These are phyloP conservation scores for Pestalotiopsis sp. DNA, from an alignment of 2,329 filamentous ascomycete species.

Conservation along the genomic window DNA sequence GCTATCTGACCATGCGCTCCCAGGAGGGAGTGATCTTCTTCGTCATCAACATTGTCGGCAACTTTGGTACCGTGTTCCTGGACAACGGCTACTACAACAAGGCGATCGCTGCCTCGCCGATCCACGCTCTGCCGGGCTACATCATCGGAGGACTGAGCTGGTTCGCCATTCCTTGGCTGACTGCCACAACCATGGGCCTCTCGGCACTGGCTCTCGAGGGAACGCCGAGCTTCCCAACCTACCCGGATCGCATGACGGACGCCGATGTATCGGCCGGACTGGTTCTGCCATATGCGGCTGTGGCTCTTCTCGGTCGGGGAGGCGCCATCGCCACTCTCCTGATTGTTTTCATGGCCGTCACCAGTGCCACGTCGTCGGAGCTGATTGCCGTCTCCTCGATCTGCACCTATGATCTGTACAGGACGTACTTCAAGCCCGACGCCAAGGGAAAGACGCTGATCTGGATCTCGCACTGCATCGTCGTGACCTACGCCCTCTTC, in stretches of 20 bases:
- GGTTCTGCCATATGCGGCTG: conserved; percentile 82
- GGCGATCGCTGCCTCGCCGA: conserved; percentile 84
- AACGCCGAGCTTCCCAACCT: conserved; percentile 72
- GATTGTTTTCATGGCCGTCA: conserved; percentile 89
- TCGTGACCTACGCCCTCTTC: conserved; percentile 70
- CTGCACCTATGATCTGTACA: conserved; percentile 86
- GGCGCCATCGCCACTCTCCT: conserved; percentile 79
- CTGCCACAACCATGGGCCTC: conserved; percentile 86
- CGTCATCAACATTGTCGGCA: conserved; percentile 85
- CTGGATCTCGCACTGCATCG: conserved; percentile 75
- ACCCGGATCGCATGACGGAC: conserved; percentile 69
- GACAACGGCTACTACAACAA: conserved; percentile 94
- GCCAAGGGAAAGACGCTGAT: conserved; percentile 79
- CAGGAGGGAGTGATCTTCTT: conserved; percentile 86
- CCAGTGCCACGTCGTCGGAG: conserved; percentile 79
- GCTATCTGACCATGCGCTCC: conserved; percentile 85
- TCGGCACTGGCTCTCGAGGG: conserved; percentile 79
- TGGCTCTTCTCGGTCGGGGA: conserved; percentile 79
- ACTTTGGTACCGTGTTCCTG: conserved; percentile 83
- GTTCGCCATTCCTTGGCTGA: conserved; percentile 93
- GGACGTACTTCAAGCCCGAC: conserved; percentile 79
- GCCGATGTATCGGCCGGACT: conserved; percentile 81
- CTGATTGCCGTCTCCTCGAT: conserved; percentile 88
- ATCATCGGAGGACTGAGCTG: conserved; percentile 84
- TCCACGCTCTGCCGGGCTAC: conserved; percentile 86